phyloP scores from a whole-genome alignment of 148 eudicot genomes.

The Chenopodium quinoa region DNA sequence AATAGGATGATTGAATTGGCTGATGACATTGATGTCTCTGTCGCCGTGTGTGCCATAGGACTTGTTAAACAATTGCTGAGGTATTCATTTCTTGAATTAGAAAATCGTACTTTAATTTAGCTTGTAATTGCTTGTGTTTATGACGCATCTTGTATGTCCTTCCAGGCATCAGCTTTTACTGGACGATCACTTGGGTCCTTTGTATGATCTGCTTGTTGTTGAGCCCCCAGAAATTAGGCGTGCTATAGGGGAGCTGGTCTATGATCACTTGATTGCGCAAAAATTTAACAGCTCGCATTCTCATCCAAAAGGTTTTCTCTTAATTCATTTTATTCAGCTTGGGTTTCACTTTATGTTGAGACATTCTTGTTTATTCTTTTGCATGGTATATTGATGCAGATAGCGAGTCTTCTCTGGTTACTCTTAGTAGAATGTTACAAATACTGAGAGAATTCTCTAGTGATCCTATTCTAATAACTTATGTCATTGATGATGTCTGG shows the following conservation, averaged over 20 bases:
- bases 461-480: slow-evolving; percentile 76
- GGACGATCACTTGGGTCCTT: slow-evolving; percentile 88
- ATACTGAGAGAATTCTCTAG: slow-evolving; percentile 84
- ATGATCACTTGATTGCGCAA: slow-evolving; percentile 95
- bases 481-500: slow-evolving; percentile 98
- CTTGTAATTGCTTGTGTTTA: slow-evolving; percentile 20
- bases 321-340: not conserved
- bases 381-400: slow-evolving; percentile 29
- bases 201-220: slow-evolving; percentile 90
- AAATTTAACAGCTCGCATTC: slow-evolving; percentile 65
- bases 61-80: slow-evolving; percentile 86
- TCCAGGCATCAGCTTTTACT: slow-evolving; percentile 84
- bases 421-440: slow-evolving; percentile 82
- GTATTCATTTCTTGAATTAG: slow-evolving; percentile 30
- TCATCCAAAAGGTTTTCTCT: slow-evolving; percentile 54
- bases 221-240: slow-evolving; percentile 97
- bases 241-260: slow-evolving; percentile 91
- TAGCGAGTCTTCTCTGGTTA: slow-evolving; percentile 62
- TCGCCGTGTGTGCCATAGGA: slow-evolving; percentile 92
- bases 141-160: slow-evolving; percentile 26
- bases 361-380: slow-evolving; percentile 21
- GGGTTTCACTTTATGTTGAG: slow-evolving; percentile 24
- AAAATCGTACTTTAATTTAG: not conserved
- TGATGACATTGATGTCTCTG: slow-evolving; percentile 91
- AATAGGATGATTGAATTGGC: slow-evolving; percentile 97